These are phyloP conservation scores for Austroboletus novae-zelandiae DNA, from an alignment of 1,284 basidiomycete species.

Conservation along the genomic window DNA sequence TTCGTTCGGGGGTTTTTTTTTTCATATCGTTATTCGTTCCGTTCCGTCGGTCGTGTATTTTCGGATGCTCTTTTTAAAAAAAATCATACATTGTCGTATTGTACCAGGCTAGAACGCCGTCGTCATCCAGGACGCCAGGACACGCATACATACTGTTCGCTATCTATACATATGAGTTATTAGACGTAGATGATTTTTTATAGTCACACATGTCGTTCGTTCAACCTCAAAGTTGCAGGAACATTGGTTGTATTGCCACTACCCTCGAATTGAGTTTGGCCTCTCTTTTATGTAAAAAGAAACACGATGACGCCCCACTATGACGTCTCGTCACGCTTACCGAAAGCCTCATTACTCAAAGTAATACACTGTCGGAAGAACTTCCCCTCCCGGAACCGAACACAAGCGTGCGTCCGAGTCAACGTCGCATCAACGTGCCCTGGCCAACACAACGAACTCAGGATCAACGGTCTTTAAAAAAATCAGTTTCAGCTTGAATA, in stretches of 20 bases:
- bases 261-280: not conserved
- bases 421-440: not conserved
- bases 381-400: not conserved
- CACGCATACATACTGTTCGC: no score
- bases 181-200: not conserved
- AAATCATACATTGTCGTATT: no score
- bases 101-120: no score
- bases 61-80: no score
- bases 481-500: not conserved
- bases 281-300: not conserved
- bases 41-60: not conserved
- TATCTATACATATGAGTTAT: no score
- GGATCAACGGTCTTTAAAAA: no score
- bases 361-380: no score
- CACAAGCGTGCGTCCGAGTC: not conserved
- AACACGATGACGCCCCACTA: not conserved
- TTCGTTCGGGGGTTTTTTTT: not conserved
- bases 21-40: conserved; percentile 3
- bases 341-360: not conserved
- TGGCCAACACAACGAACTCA: not conserved
- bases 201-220: no score
- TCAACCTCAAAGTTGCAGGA: no score
- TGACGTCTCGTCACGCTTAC: not conserved
- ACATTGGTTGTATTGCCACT: no score
- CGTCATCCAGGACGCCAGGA: no score